A percentile compares a stretch with the other conserved stretches of the same genome.
phyloP scores from a whole-genome alignment of 2,329 filamentous ascomycete species.

The Claviceps cyperi region DNA sequence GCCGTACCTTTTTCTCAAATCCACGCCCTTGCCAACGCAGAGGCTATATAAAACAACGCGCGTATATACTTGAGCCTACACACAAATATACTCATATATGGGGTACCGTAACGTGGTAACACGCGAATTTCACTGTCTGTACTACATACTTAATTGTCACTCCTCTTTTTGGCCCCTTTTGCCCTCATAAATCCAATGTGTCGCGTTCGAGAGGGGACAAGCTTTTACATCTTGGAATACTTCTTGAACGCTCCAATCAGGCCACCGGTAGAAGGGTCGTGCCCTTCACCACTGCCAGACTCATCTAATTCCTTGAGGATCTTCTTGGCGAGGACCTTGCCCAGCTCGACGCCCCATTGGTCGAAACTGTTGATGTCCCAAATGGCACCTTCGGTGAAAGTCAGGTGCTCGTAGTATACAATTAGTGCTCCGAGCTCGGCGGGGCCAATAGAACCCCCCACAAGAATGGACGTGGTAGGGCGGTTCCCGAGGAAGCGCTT shows the following conservation, averaged over 20 bases:
- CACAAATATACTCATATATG: too few relatives aligned
- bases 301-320: conserved; percentile 75
- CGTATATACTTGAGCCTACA: too few relatives aligned
- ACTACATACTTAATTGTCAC: too few relatives aligned
- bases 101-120: too few relatives aligned
- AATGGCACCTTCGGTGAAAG: conserved; percentile 91
- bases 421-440: conserved; percentile 88
- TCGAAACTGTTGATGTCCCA: conserved; percentile 99
- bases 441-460: conserved; percentile 83
- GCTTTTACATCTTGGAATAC: conserved; percentile 36
- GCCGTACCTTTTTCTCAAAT: too few relatives aligned
- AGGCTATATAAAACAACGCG: too few relatives aligned
- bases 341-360: conserved; percentile 98
- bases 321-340: conserved; percentile 91
- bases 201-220: too few relatives aligned
- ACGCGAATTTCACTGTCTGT: too few relatives aligned
- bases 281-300: conserved; percentile 52
- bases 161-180: too few relatives aligned
- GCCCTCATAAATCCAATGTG: background rate
- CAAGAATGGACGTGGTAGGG: conserved; percentile 85
- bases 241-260: conserved; percentile 89
- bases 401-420: conserved; percentile 97
- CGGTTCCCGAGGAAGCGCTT: conserved; percentile 98
- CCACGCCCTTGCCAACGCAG: too few relatives aligned
- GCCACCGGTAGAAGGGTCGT: conserved; percentile 79